phyloP scores from a whole-genome alignment of 495 filamentous ascomycete genomes.

The Neurospora pannonica region DNA sequence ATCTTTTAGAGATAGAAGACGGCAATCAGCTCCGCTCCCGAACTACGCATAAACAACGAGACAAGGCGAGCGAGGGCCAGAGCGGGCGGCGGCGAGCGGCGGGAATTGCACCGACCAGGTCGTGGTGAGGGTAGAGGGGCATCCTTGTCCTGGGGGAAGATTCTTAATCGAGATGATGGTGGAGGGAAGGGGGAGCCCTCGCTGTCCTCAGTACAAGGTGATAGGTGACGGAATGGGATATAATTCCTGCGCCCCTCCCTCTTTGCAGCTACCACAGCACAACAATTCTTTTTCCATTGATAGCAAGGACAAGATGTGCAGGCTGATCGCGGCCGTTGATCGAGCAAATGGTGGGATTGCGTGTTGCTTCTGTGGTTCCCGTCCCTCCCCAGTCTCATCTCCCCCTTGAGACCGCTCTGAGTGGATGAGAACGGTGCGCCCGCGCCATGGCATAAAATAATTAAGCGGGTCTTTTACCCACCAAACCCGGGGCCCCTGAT shows the following conservation, averaged over 20 bases:
- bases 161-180: not conserved
- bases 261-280: not conserved
- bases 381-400: not conserved
- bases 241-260: not conserved
- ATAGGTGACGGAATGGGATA: not conserved
- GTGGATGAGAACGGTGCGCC: not conserved
- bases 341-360: not conserved
- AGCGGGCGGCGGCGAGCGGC: not conserved
- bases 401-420: not conserved
- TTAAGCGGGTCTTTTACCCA: not conserved
- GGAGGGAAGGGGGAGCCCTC: not conserved
- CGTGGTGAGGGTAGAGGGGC: not conserved
- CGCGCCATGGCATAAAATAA: not conserved
- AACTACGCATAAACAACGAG: not conserved
- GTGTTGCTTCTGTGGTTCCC: not conserved
- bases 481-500: constrained; percentile 1
- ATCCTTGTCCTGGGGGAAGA: not conserved
- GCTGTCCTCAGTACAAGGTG: not conserved
- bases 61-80: not conserved
- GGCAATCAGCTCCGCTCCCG: not conserved
- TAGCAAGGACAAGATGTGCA: not conserved
- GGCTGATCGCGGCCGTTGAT: not conserved
- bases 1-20: not conserved
- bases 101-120: not conserved
- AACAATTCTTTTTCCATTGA: not conserved